These are phyloP conservation scores for Suhomyces canberraensis DNA, from an alignment of 805 yeast species.

Conservation along the genomic window DNA sequence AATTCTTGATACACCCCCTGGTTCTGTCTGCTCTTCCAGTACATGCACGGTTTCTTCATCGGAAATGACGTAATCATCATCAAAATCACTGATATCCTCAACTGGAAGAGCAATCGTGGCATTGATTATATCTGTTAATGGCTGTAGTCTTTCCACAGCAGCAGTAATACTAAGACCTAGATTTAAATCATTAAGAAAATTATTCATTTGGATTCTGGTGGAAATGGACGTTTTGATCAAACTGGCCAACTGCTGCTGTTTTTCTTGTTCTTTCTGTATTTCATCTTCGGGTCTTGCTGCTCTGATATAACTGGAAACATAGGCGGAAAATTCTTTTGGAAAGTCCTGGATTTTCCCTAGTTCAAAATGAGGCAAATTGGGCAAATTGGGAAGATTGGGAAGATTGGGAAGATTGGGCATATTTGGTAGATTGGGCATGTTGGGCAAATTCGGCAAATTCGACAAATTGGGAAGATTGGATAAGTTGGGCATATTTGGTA, in stretches of 20 bases:
- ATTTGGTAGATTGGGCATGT: constrained; percentile 22
- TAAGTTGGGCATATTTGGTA: constrained; percentile 18
- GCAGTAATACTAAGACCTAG: constrained; percentile 48
- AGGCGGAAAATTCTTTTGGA: constrained; percentile 29
- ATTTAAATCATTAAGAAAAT: constrained; percentile 37
- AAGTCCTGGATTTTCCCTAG: constrained; percentile 21
- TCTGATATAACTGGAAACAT: constrained; percentile 25
- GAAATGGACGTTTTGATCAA: constrained; percentile 39
- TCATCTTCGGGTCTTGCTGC: constrained; percentile 8
- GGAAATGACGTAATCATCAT: constrained; percentile 21
- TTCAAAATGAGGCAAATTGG: constrained; percentile 23
- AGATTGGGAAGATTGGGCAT: constrained; percentile 18
- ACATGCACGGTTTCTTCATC: constrained; percentile 12
- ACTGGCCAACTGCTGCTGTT: constrained; percentile 21
- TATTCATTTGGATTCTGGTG: constrained; percentile 41
- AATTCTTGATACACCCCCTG: constrained; percentile 52
- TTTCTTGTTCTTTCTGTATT: constrained; percentile 5
- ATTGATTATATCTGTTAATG: constrained; percentile 42
- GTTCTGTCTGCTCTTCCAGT: constrained; percentile 44
- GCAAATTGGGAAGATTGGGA: constrained; percentile 22
- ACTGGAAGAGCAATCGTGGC: constrained; percentile 48
- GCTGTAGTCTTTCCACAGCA: constrained; percentile 53
- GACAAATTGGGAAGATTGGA: constrained; percentile 24
- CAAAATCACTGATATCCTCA: constrained; percentile 38
- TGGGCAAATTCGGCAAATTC: constrained; percentile 20